Percentiles rank a stretch among this genome's conserved stretches.
phyloP scores from a whole-genome alignment of 2,329 filamentous ascomycete species.

The Fusarium tjaetaba region DNA sequence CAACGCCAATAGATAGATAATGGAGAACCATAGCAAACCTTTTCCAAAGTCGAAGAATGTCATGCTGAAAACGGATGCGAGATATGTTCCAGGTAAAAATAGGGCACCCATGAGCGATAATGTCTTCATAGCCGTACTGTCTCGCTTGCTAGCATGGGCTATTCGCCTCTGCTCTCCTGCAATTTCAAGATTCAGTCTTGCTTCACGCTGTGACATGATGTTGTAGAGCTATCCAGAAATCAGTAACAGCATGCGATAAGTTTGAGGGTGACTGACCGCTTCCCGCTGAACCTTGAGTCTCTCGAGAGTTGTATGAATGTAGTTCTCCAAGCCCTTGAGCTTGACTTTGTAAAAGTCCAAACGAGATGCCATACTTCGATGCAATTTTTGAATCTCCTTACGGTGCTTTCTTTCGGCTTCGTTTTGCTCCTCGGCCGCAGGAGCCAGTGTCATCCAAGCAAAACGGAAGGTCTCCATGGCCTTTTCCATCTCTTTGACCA shows the following conservation, averaged over 20 bases:
- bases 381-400: constrained; percentile 55
- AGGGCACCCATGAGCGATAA: constrained; percentile 71
- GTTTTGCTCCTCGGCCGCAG: constrained; percentile 25
- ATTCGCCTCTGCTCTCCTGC: constrained; percentile 68
- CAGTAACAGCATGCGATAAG: constrained; percentile 1
- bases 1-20: neutral
- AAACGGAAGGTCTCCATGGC: constrained; percentile 58
- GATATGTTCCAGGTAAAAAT: constrained; percentile 70
- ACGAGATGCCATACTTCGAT: constrained; percentile 62
- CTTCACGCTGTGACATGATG: constrained; percentile 72
- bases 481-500: constrained; percentile 59
- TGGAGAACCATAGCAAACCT: constrained; percentile 43
- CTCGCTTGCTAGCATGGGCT: constrained; percentile 68
- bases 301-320: constrained; percentile 70
- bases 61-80: constrained; percentile 73
- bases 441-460: constrained; percentile 33
- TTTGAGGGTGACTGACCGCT: constrained; percentile 56
- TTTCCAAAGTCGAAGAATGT: constrained; percentile 72
- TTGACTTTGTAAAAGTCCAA: constrained; percentile 70
- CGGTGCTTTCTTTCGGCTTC: constrained; percentile 44
- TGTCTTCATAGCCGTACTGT: constrained; percentile 73
- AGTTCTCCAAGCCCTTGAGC: constrained; percentile 69
- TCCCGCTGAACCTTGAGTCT: constrained; percentile 69
- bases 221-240: constrained; percentile 64
- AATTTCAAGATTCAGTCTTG: constrained; percentile 71